Evolutionary conservation across 192 early-diverging fungal genomes (phyloP), one percentile per base, ranked within the genome.

Genomic region (Gaertneriomyces semiglobifer): DNA sequence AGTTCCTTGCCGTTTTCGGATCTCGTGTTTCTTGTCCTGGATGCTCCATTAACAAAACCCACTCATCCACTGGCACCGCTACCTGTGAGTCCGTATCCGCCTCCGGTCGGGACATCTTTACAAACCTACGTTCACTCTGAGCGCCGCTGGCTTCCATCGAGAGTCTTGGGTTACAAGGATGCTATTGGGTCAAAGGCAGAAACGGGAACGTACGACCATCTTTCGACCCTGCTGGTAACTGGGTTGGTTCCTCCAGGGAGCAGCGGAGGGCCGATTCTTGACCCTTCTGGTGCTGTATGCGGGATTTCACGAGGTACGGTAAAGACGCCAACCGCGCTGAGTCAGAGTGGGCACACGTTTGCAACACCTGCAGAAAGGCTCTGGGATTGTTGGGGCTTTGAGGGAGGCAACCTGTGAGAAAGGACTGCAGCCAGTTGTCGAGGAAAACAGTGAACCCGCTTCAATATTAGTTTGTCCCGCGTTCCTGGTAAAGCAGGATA

Each of bases 281-380:
- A 52, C 50, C n/a, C n/a, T n/a, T 6, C n/a, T 20, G 50, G 50
- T 18, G 50, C 50, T 20, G 50, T 52, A 4, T 52, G 50, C 6
- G 50, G 50, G 50, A 20, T 52, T 6, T 52, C 20, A 20, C n/a
- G 50, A 52, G 50, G 50, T n/a, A 52, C 50, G 20, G 50, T 52
- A 20, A 3, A 20, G 20, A 20, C 20, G n/a, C 50, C 50, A 18
- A 52, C n/a, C 6, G n/a, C 50, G 20, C n/a, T 52, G 50, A 18
- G n/a, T 52, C 50, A 3, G 20, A 52, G 20, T 18, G 50, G 50
- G 6, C 20, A 52, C 6, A 52, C n/a, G 4, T 52, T 52, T 52
- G 50, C 50, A 18, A 52, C 50, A 4, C 50, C 50, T 18, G 50
- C 50, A n/a, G 50, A 52, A 20, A 42, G 55, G 59, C 56, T 69